Evolutionary conservation across 2,329 filamentous ascomycete genomes (phyloP).

Genomic region (Aureobasidium namibiae): DNA sequence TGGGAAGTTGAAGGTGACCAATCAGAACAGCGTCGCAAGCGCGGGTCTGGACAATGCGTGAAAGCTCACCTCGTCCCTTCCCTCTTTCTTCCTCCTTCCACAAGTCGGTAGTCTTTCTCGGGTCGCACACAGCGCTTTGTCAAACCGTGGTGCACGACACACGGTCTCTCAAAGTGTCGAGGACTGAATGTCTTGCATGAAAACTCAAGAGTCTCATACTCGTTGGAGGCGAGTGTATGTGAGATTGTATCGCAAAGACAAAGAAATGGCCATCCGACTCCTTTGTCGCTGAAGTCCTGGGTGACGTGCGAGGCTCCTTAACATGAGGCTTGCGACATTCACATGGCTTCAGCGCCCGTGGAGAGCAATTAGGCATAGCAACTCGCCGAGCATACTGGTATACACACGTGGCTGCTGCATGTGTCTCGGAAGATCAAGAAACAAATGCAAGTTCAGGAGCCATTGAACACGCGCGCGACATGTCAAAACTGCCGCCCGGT

Average conservation of each 20-base stretch:
- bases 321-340: not conserved
- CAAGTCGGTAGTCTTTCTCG: not conserved
- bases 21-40: constrained; percentile 1
- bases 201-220: not conserved
- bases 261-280: not conserved
- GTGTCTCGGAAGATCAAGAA: not conserved
- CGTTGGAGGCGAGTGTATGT: not conserved
- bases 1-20: not conserved
- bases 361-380: not conserved
- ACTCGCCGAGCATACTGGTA: not conserved
- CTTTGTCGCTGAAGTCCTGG: not conserved
- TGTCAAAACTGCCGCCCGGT: not conserved
- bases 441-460: not conserved
- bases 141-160: not conserved
- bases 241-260: not conserved
- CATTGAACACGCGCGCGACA: not conserved
- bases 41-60: not conserved
- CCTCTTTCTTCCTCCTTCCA: not conserved
- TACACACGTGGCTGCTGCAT: not conserved
- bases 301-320: constrained; percentile 1
- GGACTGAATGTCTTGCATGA: not conserved
- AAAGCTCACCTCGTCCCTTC: not conserved
- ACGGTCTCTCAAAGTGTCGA: not conserved
- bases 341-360: not conserved
- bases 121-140: constrained; percentile 9